These are phyloP conservation scores for Annona squamosa DNA, from an alignment of 164 flowering plant species.

Conservation along the genomic window DNA sequence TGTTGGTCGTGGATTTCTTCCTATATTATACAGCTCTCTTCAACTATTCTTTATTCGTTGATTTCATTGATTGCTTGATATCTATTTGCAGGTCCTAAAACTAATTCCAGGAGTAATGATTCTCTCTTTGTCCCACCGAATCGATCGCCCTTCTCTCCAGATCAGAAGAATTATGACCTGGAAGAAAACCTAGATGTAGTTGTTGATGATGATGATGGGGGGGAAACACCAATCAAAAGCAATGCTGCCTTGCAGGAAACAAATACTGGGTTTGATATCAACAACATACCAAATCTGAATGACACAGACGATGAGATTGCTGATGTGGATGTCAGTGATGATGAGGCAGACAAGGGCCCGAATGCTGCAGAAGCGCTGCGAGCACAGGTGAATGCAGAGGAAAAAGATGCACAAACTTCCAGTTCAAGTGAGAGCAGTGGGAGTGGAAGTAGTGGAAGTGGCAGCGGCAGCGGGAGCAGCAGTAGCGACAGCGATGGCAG, in stretches of 20 bases:
- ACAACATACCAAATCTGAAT: constrained; percentile 40
- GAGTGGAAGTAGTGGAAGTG: constrained; percentile 54
- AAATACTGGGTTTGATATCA: constrained; percentile 36
- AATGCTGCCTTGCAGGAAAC: constrained; percentile 15
- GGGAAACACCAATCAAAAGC: constrained; percentile 27
- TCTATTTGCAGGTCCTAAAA: constrained; percentile 35
- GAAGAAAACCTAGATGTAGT: constrained; percentile 51
- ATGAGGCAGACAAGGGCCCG: constrained; percentile 48
- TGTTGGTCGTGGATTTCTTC: no score
- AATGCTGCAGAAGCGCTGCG: constrained; percentile 88
- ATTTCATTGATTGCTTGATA: background rate
- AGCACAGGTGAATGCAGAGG: constrained; percentile 66
- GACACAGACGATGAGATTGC: constrained; percentile 81
- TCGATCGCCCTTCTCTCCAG: constrained; percentile 30
- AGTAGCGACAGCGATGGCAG: constrained; percentile 62
- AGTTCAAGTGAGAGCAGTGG: constrained; percentile 64
- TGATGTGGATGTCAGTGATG: constrained; percentile 76
- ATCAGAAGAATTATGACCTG: constrained; percentile 27
- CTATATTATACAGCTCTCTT: no score
- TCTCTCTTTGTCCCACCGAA: constrained; percentile 19
- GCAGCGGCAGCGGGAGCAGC: constrained; percentile 43
- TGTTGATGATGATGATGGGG: constrained; percentile 48
- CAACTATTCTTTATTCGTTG: background rate
- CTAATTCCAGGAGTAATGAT: constrained; percentile 23
- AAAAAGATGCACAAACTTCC: constrained; percentile 30